Evolutionary conservation across 2,329 filamentous ascomycete species (phyloP).

Genomic region (Aspergillus cejpii): DNA sequence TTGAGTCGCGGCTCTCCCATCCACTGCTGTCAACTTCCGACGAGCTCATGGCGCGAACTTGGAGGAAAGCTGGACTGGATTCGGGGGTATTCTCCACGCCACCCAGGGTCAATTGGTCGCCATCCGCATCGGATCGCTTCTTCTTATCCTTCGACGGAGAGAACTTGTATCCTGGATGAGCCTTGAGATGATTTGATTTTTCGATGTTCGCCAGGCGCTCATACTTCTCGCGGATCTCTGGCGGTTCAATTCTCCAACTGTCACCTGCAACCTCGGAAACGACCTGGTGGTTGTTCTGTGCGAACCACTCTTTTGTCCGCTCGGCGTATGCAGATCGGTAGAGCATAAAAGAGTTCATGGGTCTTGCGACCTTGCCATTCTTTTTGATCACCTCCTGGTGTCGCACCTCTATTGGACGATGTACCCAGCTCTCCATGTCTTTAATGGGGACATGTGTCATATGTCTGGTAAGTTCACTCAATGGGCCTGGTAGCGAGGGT

Average conservation of each 20-base stretch:
- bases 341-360: constrained; percentile 98
- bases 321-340: constrained; percentile 91
- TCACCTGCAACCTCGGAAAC: constrained; percentile 81
- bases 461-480: constrained; percentile 29
- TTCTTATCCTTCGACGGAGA: constrained; percentile 61
- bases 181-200: constrained; percentile 72
- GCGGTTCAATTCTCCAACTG: constrained; percentile 76
- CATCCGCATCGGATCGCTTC: constrained; percentile 43
- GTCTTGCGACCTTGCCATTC: constrained; percentile 73
- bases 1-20: constrained; percentile 30
- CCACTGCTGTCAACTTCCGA: constrained; percentile 24
- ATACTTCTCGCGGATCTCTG: constrained; percentile 66
- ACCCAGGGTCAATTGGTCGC: constrained; percentile 32
- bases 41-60: constrained; percentile 22
- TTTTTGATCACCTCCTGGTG: constrained; percentile 62
- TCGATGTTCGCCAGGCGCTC: constrained; percentile 73
- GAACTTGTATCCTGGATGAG: constrained; percentile 92
- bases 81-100: constrained; percentile 14
- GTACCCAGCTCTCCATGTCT: constrained; percentile 76
- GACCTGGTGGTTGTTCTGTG: constrained; percentile 86
- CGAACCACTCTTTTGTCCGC: constrained; percentile 71
- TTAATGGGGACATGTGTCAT: constrained; percentile 53
- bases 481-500: constrained; percentile 15
- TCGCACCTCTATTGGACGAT: constrained; percentile 61
- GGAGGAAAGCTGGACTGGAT: constrained; percentile 18